phyloP scores from a whole-genome alignment of 257 asterid genomes.

The Verbena officinalis region DNA sequence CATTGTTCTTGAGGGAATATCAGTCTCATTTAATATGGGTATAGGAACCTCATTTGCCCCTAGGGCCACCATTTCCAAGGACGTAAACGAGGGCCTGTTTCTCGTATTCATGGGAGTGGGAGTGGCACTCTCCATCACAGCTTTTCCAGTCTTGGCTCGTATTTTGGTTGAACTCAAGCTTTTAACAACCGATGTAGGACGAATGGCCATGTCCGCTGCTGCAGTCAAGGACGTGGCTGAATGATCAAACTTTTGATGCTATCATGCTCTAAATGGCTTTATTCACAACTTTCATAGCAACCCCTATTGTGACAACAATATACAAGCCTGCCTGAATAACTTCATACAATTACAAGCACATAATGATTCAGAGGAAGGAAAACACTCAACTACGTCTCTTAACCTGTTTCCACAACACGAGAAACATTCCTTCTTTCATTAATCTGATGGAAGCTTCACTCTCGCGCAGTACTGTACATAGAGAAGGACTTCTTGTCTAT shows the following conservation, averaged over 20 bases:
- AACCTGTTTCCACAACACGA: slow-evolving; percentile 49
- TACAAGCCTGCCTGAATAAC: slow-evolving; percentile 52
- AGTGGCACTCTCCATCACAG: slow-evolving; percentile 83
- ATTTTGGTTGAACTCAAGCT: slow-evolving; percentile 74
- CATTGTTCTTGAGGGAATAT: slow-evolving; percentile 71
- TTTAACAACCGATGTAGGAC: slow-evolving; percentile 68
- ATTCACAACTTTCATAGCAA: slow-evolving; percentile 57
- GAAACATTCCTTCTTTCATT: slow-evolving; percentile 45
- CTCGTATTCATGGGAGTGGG: slow-evolving; percentile 86
- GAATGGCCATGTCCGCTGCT: slow-evolving; percentile 77
- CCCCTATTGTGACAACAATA: slow-evolving; percentile 39
- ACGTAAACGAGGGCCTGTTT: slow-evolving; percentile 54
- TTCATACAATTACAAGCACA: slow-evolving; percentile 35
- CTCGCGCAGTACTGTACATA: slow-evolving; percentile 45
- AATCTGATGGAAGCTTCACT: slow-evolving; percentile 57
- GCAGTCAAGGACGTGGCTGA: slow-evolving; percentile 72
- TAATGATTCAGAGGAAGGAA: slow-evolving; percentile 43
- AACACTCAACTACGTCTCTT: slow-evolving; percentile 41
- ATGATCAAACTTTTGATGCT: slow-evolving; percentile 59
- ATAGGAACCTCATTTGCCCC: slow-evolving; percentile 64
- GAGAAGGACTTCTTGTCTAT: slow-evolving; percentile 46
- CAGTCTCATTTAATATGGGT: slow-evolving; percentile 63
- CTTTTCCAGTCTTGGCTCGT: slow-evolving; percentile 76
- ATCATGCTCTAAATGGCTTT: slow-evolving; percentile 55
- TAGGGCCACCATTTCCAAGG: slow-evolving; percentile 48